Percentiles rank a stretch among this genome's conserved stretches.
Evolutionary conservation across 169 alveolate species (phyloP).

Genomic region (Pseudocohnilembus persalinus): DNA sequence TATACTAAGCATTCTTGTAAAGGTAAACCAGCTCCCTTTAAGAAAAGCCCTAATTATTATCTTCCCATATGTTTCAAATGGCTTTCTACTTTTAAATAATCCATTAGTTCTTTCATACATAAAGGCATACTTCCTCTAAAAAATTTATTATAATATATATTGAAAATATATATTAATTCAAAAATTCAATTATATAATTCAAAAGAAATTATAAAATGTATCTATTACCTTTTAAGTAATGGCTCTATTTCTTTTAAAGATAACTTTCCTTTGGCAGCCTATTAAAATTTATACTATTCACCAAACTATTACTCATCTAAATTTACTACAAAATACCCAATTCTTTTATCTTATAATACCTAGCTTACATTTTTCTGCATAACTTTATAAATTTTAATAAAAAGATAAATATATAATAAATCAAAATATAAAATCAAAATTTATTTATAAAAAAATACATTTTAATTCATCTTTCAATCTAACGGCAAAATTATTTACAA

Average conservation of each 20-base stretch:
- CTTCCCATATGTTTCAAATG: conserved; percentile 62
- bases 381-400: background rate
- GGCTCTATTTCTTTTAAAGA: background rate
- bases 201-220: no score
- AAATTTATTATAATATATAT: no score
- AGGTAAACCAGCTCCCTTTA: conserved; percentile 55
- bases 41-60: conserved; percentile 44
- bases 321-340: background rate
- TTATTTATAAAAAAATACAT: background rate
- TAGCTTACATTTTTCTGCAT: no score
- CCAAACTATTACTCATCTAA: background rate
- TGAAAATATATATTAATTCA: no score
- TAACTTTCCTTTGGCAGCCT: background rate
- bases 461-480: background rate
- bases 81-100: conserved; percentile 30
- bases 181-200: no score
- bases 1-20: conserved; percentile 37
- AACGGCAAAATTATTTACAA: background rate
- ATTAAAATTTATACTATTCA: no score
- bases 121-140: conserved; percentile 38
- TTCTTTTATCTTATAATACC: background rate
- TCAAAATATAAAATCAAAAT: no score
- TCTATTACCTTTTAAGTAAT: background rate
- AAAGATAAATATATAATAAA: no score
- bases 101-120: conserved; percentile 56